These are phyloP conservation scores for Dissophora globulifera DNA, from an alignment of 192 early-diverging fungal genomes.

Conservation along the genomic window DNA sequence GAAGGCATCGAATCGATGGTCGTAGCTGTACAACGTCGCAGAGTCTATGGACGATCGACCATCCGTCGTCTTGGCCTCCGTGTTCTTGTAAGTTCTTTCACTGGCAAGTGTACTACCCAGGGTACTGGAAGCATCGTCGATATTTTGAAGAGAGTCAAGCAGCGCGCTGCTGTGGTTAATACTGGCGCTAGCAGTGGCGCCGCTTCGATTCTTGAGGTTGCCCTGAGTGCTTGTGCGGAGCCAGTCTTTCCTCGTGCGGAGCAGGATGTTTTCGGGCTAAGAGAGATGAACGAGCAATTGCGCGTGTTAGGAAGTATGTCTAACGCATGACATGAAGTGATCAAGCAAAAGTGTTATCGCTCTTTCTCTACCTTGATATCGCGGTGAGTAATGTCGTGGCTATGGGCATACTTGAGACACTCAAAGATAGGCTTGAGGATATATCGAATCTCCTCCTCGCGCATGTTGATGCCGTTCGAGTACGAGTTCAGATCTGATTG, in stretches of 20 bases:
- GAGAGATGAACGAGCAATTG: no score
- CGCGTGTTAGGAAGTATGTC: no score
- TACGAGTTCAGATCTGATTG: conserved; percentile 52
- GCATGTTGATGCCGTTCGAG: conserved; percentile 51
- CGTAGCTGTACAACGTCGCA: conserved; percentile 39
- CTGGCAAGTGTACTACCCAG: conserved; percentile 20
- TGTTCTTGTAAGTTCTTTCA: conserved; percentile 22
- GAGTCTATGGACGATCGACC: conserved; percentile 39
- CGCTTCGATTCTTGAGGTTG: background rate
- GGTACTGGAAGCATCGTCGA: conserved; percentile 25
- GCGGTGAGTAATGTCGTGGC: conserved; percentile 41
- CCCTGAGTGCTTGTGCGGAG: conserved; percentile 2
- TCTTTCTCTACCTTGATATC: conserved; percentile 42
- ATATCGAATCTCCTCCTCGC: conserved; percentile 50
- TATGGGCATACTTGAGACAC: conserved; percentile 50
- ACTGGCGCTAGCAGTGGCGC: background rate
- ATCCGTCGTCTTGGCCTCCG: conserved; percentile 8
- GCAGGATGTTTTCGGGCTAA: conserved; percentile 52
- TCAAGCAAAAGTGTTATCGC: background rate
- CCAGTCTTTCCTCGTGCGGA: conserved; percentile 38
- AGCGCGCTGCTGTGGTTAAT: background rate
- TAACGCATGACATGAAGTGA: background rate
- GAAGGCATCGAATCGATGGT: conserved; percentile 43
- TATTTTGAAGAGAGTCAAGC: conserved; percentile 1
- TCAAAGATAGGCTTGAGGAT: conserved; percentile 50